Evolutionary conservation across 2,329 filamentous ascomycete genomes (phyloP).

Genomic region (Fonsecaea pedrosoi): DNA sequence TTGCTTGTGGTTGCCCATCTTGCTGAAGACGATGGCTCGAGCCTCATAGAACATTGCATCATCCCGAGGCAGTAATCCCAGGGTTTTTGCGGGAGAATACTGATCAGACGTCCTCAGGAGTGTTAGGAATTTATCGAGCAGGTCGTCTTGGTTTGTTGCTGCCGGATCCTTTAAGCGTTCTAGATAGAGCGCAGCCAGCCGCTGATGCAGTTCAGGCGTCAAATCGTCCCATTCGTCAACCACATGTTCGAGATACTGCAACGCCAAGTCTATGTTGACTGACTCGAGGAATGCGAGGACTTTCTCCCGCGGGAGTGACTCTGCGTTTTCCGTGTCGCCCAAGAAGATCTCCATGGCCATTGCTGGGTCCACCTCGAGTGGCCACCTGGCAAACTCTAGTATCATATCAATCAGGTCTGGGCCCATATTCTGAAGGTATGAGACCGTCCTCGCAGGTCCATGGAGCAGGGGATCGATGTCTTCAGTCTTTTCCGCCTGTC

Average conservation of each 20-base stretch:
- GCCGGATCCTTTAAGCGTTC: constrained; percentile 53
- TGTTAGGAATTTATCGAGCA: constrained; percentile 70
- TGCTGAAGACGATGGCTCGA: constrained; percentile 86
- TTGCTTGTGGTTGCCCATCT: constrained; percentile 94
- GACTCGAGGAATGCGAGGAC: constrained; percentile 76
- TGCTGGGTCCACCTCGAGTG: constrained; percentile 72
- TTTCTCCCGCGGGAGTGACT: constrained; percentile 78
- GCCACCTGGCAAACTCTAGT: constrained; percentile 90
- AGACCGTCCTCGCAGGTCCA: constrained; percentile 82
- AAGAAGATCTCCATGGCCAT: constrained; percentile 92
- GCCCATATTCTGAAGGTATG: constrained; percentile 87
- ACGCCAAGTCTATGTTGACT: constrained; percentile 74
- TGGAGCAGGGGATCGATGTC: constrained; percentile 64
- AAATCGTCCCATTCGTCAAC: constrained; percentile 84
- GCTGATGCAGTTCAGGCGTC: constrained; percentile 86
- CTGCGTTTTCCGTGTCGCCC: constrained; percentile 92
- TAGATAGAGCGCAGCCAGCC: constrained; percentile 75
- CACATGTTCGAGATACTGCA: constrained; percentile 87
- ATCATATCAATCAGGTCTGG: constrained; percentile 89
- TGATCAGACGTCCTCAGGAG: constrained; percentile 79
- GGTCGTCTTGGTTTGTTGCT: constrained; percentile 61
- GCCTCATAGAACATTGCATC: constrained; percentile 87
- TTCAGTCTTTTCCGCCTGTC: constrained; percentile 59
- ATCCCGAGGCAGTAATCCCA: constrained; percentile 78
- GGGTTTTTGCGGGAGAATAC: constrained; percentile 80